Evolutionary conservation across 371 early-diverging fungal species (phyloP), one percentile per base, ranked within the genome.

Genomic region (Mortierella sp.): DNA sequence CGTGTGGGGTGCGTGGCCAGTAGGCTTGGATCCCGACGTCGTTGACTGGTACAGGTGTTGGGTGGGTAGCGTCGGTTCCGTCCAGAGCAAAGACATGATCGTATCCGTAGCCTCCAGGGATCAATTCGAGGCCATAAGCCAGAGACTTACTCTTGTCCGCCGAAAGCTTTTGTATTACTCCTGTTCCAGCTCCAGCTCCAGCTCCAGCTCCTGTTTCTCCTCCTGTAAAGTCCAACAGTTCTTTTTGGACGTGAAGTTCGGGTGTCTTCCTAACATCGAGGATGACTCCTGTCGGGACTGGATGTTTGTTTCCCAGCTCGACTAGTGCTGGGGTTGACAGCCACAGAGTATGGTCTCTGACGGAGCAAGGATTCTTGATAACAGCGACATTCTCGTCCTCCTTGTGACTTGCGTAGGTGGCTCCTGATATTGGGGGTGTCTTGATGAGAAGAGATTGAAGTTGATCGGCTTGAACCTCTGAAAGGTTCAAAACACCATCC

Each of bases 71-170:
- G 24, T 65, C 68, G 1, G 68, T 65, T 21, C 68, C 68, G 1
- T 44, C 72, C 8, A 84, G 73, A 2, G 76, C 76, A 48, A 79
- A 84, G 55, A 84, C 85, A 28, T 84, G 81, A 42, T 84, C 85
- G 47, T 84, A 84, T n/a, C 85, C 85, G 45, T 74, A 84, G 26
- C 85, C 81, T 24, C 81, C 85, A 14, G 81, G 85, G 38, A 84
- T 84, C 47, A 26, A 10, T 16, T 84, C 79, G n/a, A 84, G 31
- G 19, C 85, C 85, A 50, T 70, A 58, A 8, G 68, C 79, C 6
- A 84, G 70, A 1, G 31, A 10, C 34, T 42, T 73, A 14, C 28
- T 42, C 34, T 34, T 73, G 38, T 6, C 19, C 2, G 31, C 63
- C 16, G 63, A 31, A 16, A 0, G 34, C 6, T 16, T 16, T 50